Evolutionary conservation across 371 early-diverging fungal genomes (phyloP).

Genomic region (Syncephalastrum racemosum): DNA sequence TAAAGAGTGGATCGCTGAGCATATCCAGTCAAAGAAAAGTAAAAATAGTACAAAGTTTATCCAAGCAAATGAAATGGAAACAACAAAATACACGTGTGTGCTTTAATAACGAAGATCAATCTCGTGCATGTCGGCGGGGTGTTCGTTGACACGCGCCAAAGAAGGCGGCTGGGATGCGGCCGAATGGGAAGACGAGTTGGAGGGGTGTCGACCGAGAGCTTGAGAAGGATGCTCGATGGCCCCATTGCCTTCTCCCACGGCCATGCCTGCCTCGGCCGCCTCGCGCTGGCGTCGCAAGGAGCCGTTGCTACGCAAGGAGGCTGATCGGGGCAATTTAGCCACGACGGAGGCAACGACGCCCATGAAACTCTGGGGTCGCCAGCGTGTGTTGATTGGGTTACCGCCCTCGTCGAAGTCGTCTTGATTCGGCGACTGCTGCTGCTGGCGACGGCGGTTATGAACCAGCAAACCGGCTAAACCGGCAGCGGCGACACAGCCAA

Average conservation of each 20-base stretch:
- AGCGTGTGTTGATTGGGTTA: conserved; percentile 29
- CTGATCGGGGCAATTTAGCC: conserved; percentile 45
- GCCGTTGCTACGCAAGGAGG: conserved; percentile 38
- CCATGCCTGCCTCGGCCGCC: conserved; percentile 16
- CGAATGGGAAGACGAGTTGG: conserved; percentile 21
- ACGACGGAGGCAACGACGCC: conserved; percentile 47
- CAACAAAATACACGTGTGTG: not conserved
- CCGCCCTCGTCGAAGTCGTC: conserved; percentile 7
- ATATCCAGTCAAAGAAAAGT: not conserved
- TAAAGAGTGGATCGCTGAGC: too few relatives aligned
- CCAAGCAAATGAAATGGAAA: not conserved
- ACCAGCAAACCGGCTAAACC: conserved; percentile 42
- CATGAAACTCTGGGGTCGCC: conserved; percentile 52
- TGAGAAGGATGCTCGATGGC: conserved; percentile 17
- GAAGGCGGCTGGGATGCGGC: conserved; percentile 23
- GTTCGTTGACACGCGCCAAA: conserved; percentile 21
- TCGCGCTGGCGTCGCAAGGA: conserved; percentile 12
- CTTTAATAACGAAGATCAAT: conserved; percentile 24
- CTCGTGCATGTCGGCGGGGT: conserved; percentile 18
- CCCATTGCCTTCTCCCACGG: conserved; percentile 21
- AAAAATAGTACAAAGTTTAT: not conserved
- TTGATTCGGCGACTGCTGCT: conserved; percentile 1
- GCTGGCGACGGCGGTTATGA: conserved; percentile 23
- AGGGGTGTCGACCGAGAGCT: conserved; percentile 18
- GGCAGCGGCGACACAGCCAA: conserved; percentile 44